Conservation (phyloP, 257 asterid genomes). For the Solanum pinnatisectum region DNA sequence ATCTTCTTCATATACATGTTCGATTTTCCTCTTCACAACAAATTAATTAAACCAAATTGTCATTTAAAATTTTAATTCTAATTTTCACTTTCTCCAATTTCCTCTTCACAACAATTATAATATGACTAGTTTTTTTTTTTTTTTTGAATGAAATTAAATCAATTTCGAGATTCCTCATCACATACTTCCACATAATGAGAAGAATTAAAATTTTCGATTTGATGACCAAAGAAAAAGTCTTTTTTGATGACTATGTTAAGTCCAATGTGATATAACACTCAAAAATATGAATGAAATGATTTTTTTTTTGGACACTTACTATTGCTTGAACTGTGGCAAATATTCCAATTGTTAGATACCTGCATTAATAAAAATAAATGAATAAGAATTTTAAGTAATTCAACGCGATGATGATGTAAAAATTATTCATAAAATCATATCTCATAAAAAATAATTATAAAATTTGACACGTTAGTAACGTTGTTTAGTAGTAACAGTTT, state of each 20-base stretch:
- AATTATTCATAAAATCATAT: neutral
- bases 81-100: neutral
- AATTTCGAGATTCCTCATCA: conserved; percentile 11
- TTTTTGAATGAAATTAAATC: neutral
- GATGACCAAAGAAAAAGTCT: neutral
- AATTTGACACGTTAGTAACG: too few species aligned
- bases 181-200: neutral
- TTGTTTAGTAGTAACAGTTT: neutral
- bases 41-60: neutral
- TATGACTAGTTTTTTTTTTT: neutral
- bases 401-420: neutral
- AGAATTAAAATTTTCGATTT: neutral
- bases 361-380: conserved; percentile 1
- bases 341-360: conserved; percentile 71
- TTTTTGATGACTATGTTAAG: neutral
- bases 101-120: neutral
- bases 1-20: neutral
- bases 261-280: neutral
- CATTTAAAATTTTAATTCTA: neutral
- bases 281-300: neutral
- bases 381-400: neutral
- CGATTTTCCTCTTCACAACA: neutral
- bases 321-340: conserved; percentile 68
- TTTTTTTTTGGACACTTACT: conserved; percentile 16
- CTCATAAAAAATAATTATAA: neutral